A percentile compares a stretch with the other conserved stretches of the same genome.
Conservation (phyloP, 2,329 filamentous ascomycete species). For the Paecilomyces variotii region DNA sequence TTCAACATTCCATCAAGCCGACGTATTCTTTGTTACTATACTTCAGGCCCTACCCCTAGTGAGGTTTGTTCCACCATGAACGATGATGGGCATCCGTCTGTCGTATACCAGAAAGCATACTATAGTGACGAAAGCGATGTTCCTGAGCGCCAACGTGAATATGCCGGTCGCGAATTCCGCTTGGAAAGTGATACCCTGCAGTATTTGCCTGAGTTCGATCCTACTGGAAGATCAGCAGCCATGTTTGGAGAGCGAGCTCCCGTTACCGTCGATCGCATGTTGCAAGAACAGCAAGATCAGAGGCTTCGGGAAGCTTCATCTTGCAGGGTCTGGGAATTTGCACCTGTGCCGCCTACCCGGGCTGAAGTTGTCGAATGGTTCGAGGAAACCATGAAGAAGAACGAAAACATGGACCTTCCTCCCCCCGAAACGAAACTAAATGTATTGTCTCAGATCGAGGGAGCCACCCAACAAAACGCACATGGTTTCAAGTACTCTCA, state of each 20-base stretch:
- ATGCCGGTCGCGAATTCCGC: conserved; percentile 79
- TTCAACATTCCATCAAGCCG: conserved; percentile 20
- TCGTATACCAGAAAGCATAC: conserved; percentile 76
- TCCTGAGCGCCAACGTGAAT: conserved; percentile 67
- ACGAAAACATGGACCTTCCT: not conserved
- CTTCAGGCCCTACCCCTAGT: conserved; percentile 19
- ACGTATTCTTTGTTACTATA: conserved; percentile 18
- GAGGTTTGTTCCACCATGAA: conserved; percentile 51
- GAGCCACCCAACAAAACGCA: conserved; percentile 72
- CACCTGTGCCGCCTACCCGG: conserved; percentile 59
- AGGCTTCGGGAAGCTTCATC: conserved; percentile 51
- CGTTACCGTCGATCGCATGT: conserved; percentile 41
- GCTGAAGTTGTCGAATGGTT: conserved; percentile 65
- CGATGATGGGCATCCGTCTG: conserved; percentile 51
- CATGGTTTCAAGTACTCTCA: conserved; percentile 83
- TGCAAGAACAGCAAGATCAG: conserved; percentile 45
- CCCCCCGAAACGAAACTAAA: conserved; percentile 17
- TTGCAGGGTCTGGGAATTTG: conserved; percentile 69
- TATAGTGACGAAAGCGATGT: conserved; percentile 82
- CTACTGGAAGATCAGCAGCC: conserved; percentile 49
- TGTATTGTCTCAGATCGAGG: conserved; percentile 74
- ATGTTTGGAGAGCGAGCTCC: conserved; percentile 48
- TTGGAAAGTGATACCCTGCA: conserved; percentile 67
- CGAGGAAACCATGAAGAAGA: conserved; percentile 22
- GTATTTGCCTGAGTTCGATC: conserved; percentile 72